A percentile compares a stretch with the other conserved stretches of the same genome.
Evolutionary conservation across 2,329 filamentous ascomycete genomes (phyloP).

Genomic region (Cadophora malorum): DNA sequence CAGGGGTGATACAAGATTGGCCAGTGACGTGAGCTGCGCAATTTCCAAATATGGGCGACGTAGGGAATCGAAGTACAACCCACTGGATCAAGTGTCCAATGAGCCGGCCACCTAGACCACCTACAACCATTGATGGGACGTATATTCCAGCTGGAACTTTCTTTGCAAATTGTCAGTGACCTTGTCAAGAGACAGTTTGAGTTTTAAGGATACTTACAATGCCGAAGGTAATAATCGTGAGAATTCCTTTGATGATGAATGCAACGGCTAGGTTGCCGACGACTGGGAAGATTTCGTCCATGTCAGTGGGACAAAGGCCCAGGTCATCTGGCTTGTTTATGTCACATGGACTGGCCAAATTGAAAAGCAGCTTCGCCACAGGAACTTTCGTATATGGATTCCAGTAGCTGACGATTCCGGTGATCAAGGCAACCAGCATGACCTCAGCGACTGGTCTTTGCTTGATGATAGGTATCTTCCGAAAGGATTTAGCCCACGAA

Average conservation of each 20-base stretch:
- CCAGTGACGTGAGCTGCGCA: constrained; percentile 73
- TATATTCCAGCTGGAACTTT: constrained; percentile 98
- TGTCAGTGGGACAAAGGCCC: constrained; percentile 77
- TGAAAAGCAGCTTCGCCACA: constrained; percentile 88
- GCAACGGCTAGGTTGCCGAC: constrained; percentile 75
- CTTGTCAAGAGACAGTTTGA: neutral
- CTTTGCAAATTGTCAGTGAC: constrained; percentile 45
- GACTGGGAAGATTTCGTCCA: constrained; percentile 80
- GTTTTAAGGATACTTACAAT: constrained; percentile 60
- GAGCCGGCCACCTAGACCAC: constrained; percentile 86
- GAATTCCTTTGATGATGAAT: constrained; percentile 85
- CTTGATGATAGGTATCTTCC: constrained; percentile 82
- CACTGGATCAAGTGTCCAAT: constrained; percentile 88
- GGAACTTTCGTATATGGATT: constrained; percentile 88
- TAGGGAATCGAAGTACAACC: constrained; percentile 74
- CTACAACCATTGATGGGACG: constrained; percentile 98
- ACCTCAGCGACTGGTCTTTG: constrained; percentile 86
- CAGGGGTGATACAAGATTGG: constrained; percentile 88
- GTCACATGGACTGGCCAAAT: constrained; percentile 88
- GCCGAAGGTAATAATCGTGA: constrained; percentile 92
- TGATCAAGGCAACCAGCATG: constrained; percentile 82
- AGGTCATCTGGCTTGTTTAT: constrained; percentile 67
- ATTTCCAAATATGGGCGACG: constrained; percentile 74
- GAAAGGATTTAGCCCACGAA: constrained; percentile 87
- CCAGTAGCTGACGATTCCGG: constrained; percentile 90